Conservation (phyloP, 2,329 filamentous ascomycete species). For the Ascocoryne sarcoides region DNA sequence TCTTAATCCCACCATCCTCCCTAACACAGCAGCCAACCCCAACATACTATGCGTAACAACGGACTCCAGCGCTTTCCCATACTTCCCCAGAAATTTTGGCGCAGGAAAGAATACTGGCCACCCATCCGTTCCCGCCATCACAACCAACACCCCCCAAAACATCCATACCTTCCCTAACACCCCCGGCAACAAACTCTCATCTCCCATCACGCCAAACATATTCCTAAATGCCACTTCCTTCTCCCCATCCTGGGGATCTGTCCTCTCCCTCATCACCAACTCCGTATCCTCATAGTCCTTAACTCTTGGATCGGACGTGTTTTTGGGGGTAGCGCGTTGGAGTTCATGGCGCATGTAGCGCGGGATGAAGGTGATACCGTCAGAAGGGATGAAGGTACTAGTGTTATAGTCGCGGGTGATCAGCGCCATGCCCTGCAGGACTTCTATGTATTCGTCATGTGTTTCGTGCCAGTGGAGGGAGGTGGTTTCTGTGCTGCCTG, state of each 20-base stretch:
- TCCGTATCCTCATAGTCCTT: too few relatives aligned
- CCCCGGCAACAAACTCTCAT: slow-evolving; percentile 7
- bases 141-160: slow-evolving; percentile 7
- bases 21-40: neutral
- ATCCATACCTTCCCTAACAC: too few relatives aligned
- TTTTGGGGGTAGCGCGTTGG: slow-evolving; percentile 5
- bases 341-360: slow-evolving; percentile 12
- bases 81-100: slow-evolving; percentile 7
- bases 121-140: too few relatives aligned
- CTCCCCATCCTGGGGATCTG: slow-evolving; percentile 12
- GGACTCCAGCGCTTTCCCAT: slow-evolving; percentile 3
- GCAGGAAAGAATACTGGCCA: too few relatives aligned
- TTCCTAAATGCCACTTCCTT: slow-evolving; percentile 18
- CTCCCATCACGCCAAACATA: slow-evolving; percentile 10
- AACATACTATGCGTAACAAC: slow-evolving; percentile 6
- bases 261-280: slow-evolving; percentile 13
- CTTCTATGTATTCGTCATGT: slow-evolving; percentile 14
- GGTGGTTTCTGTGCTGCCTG: slow-evolving; percentile 7
- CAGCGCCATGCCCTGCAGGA: slow-evolving; percentile 9
- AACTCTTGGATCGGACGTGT: too few relatives aligned
- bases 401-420: slow-evolving; percentile 8
- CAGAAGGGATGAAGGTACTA: slow-evolving; percentile 1
- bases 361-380: slow-evolving; percentile 9
- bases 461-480: slow-evolving; percentile 14
- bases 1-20: slow-evolving; percentile 3